These are phyloP conservation scores for Alternaria arbusti DNA, from an alignment of 2,329 filamentous ascomycete species.

Conservation along the genomic window DNA sequence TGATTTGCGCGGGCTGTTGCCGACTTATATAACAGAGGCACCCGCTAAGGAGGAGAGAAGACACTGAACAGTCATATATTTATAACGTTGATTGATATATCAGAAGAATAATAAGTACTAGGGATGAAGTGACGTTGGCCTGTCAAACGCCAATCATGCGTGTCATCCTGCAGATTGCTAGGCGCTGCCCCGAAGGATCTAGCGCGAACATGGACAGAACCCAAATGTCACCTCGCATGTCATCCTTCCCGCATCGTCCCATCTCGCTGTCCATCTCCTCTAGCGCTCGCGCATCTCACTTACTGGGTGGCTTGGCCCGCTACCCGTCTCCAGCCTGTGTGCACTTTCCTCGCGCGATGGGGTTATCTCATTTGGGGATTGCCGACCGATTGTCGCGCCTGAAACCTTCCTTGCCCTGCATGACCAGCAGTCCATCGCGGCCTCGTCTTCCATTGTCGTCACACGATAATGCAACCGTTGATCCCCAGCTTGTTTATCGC, in stretches of 20 bases:
- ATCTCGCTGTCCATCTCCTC: neutral
- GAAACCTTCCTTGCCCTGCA: neutral
- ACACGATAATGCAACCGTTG: neutral
- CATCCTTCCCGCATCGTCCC: neutral
- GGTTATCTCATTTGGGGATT: neutral
- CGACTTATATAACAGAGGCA: neutral
- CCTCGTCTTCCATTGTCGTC: neutral
- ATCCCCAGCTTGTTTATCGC: neutral
- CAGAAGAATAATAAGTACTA: neutral
- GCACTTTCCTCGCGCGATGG: neutral
- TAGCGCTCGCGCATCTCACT: neutral
- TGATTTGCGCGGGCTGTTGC: neutral
- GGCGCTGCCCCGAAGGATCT: neutral
- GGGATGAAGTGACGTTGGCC: neutral
- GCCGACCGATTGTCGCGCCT: neutral
- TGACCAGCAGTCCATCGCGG: neutral
- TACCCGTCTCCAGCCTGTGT: neutral
- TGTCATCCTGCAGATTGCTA: neutral
- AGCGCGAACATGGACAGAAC: slow-evolving; percentile 1
- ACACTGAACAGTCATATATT: neutral
- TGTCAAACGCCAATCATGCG: neutral
- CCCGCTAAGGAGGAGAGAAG: fast-evolving
- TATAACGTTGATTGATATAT: neutral
- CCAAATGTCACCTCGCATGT: neutral
- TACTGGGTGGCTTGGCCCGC: neutral